Evolutionary conservation across 352 stramenopile species (phyloP).

Genomic region (Saprolegnia parasitica): DNA sequence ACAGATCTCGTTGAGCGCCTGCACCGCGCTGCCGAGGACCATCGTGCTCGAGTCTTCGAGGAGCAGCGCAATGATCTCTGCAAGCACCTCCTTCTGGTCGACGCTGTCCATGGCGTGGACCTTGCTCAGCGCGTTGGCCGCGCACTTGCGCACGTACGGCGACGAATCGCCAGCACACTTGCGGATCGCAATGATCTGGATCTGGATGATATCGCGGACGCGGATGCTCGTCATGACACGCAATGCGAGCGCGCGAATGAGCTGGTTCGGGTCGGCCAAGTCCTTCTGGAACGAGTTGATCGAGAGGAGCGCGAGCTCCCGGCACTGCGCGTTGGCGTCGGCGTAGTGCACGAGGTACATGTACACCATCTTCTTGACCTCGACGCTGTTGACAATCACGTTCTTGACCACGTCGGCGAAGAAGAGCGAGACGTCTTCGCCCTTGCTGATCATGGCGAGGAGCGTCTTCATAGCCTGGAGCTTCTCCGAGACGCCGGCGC

Average conservation of each 20-base stretch:
- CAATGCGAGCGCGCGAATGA: conserved; percentile 91
- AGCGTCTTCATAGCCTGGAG: conserved; percentile 98
- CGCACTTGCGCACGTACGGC: conserved; percentile 97
- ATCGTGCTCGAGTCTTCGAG: conserved; percentile 95
- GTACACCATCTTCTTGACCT: conserved; percentile 99
- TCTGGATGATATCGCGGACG: conserved; percentile 98
- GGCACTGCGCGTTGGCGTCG: conserved; percentile 91
- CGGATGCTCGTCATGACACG: conserved; percentile 97
- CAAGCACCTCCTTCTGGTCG: conserved; percentile 85
- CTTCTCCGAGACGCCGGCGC: conserved; percentile 81
- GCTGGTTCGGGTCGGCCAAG: conserved; percentile 91
- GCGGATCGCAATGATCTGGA: conserved; percentile 96
- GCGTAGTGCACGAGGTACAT: conserved; percentile 99
- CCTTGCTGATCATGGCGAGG: conserved; percentile 96
- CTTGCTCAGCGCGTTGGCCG: conserved; percentile 94
- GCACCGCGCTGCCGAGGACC: conserved; percentile 94
- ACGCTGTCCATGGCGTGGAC: conserved; percentile 83
- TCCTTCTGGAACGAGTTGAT: conserved; percentile 99
- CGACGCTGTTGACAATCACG: conserved; percentile 89
- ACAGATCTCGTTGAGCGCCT: conserved; percentile 95
- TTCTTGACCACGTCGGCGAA: conserved; percentile 98
- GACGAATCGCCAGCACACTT: conserved; percentile 89
- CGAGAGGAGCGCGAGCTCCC: conserved; percentile 94
- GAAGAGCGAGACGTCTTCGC: conserved; percentile 96
- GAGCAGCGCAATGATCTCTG: conserved; percentile 91